These are phyloP conservation scores for Pichia eremophila DNA, from an alignment of 805 yeast genomes.

Conservation along the genomic window DNA sequence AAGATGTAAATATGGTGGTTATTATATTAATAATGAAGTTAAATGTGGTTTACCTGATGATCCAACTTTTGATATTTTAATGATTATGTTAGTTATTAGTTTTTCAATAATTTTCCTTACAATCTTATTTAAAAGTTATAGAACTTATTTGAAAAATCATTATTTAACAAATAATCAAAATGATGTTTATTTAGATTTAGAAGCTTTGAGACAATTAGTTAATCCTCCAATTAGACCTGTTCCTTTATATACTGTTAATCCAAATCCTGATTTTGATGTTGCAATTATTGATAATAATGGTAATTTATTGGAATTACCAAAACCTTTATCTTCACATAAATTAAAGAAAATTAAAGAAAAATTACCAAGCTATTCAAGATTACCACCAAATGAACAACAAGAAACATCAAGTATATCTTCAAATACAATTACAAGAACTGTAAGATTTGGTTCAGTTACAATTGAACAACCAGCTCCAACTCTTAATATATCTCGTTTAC, in stretches of 20 bases:
- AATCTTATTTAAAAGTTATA: not conserved
- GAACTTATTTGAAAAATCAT: too few relatives aligned
- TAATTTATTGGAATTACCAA: constrained; percentile 16
- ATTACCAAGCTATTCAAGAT: not conserved
- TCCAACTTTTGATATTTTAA: not conserved
- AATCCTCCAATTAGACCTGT: constrained; percentile 24
- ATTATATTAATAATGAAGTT: not conserved
- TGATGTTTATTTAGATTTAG: not conserved
- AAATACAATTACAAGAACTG: too few relatives aligned
- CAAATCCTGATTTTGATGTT: constrained; percentile 58
- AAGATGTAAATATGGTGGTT: not conserved
- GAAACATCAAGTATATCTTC: too few relatives aligned
- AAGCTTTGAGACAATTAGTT: not conserved
- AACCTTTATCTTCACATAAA: not conserved
- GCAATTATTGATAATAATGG: constrained; percentile 68
- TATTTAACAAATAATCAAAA: too few relatives aligned
- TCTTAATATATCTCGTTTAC: too few relatives aligned
- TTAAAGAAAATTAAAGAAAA: not conserved
- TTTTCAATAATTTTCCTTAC: not conserved
- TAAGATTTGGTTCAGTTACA: too few relatives aligned
- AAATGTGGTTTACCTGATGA: not conserved
- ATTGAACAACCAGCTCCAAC: too few relatives aligned
- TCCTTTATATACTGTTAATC: constrained; percentile 57
- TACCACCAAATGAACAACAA: not conserved
- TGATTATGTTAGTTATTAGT: not conserved